A percentile compares a stretch with the other conserved stretches of the same genome.
These are phyloP conservation scores for Ambrosia artemisiifolia DNA, from an alignment of 129 eudicot genomes.

Conservation along the genomic window DNA sequence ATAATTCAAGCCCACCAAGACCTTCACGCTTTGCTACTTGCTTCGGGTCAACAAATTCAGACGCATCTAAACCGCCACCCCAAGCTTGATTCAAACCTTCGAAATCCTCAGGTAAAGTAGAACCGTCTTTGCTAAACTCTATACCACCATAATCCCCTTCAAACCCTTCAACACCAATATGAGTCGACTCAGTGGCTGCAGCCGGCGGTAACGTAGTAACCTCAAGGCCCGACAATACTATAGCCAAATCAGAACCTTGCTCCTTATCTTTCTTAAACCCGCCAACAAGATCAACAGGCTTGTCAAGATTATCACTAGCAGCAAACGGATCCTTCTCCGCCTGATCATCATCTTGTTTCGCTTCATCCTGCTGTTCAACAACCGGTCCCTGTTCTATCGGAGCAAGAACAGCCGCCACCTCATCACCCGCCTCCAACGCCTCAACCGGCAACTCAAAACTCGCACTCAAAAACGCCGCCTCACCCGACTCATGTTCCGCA, in stretches of 20 bases:
- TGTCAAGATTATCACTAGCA: slow-evolving; percentile 75
- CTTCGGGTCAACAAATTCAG: slow-evolving; percentile 81
- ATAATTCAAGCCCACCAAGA: slow-evolving; percentile 88
- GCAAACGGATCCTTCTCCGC: slow-evolving; percentile 91
- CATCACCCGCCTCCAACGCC: slow-evolving; percentile 93
- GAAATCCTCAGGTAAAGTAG: slow-evolving; percentile 82
- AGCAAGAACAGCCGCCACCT: slow-evolving; percentile 59
- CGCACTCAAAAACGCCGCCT: slow-evolving; percentile 49
- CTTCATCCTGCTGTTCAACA: slow-evolving; percentile 47
- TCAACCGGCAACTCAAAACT: slow-evolving; percentile 80
- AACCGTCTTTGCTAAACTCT: slow-evolving; percentile 79
- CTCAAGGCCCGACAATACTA: slow-evolving; percentile 87
- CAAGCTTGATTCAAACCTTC: slow-evolving; percentile 94
- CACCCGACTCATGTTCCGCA: slow-evolving; percentile 68
- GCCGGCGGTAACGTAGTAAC: slow-evolving; percentile 92
- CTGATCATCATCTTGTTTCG: slow-evolving; percentile 51
- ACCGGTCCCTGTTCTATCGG: slow-evolving; percentile 39
- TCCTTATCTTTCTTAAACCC: slow-evolving; percentile 93
- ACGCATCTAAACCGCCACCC: slow-evolving; percentile 98
- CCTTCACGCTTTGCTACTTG: slow-evolving; percentile 61
- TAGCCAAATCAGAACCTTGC: slow-evolving; percentile 54
- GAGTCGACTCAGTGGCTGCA: slow-evolving; percentile 94
- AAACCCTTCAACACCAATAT: slow-evolving; percentile 93
- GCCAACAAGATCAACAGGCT: slow-evolving; percentile 83
- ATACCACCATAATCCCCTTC: slow-evolving; percentile 98